Conservation (phyloP, 1,139 yeast genomes). For the Entelexis paramagnoliae region DNA sequence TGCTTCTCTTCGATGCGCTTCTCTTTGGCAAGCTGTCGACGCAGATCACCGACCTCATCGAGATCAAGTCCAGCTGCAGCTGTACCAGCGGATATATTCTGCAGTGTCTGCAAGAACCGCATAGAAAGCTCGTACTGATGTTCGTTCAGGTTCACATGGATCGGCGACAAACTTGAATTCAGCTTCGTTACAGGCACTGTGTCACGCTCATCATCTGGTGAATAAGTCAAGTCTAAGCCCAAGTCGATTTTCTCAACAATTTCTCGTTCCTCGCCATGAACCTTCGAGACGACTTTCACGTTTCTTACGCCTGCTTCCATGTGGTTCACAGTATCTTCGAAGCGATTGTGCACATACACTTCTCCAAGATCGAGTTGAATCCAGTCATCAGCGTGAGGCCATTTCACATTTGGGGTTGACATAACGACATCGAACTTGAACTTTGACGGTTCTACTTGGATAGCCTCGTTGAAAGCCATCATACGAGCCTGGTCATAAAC, state of each 20-base stretch:
- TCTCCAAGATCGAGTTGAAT: constrained; percentile 76
- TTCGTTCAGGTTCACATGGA: constrained; percentile 64
- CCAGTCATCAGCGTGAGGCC: constrained; percentile 45
- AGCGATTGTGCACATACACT: constrained; percentile 57
- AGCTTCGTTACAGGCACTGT: constrained; percentile 3
- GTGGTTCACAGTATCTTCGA: constrained; percentile 38
- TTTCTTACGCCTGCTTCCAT: constrained; percentile 63
- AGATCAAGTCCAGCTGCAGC: constrained; percentile 27
- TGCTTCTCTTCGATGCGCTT: constrained; percentile 23
- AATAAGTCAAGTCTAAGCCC: neutral
- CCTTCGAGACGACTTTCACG: constrained; percentile 39
- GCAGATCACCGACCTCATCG: constrained; percentile 46
- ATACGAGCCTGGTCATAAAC: constrained; percentile 81
- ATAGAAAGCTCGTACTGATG: constrained; percentile 56
- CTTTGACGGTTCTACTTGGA: constrained; percentile 49
- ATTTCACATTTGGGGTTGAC: constrained; percentile 77
- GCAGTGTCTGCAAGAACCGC: constrained; percentile 46
- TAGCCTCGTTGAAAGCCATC: constrained; percentile 65
- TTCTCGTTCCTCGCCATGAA: constrained; percentile 13
- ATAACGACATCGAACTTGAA: constrained; percentile 64
- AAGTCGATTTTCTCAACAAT: constrained; percentile 18
- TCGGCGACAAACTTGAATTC: constrained; percentile 38
- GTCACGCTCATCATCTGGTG: constrained; percentile 6
- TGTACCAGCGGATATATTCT: constrained; percentile 44
- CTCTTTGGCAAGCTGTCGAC: constrained; percentile 28